Evolutionary conservation across 345 rosid genomes (phyloP).

Genomic region (Hirschfeldia incana): DNA sequence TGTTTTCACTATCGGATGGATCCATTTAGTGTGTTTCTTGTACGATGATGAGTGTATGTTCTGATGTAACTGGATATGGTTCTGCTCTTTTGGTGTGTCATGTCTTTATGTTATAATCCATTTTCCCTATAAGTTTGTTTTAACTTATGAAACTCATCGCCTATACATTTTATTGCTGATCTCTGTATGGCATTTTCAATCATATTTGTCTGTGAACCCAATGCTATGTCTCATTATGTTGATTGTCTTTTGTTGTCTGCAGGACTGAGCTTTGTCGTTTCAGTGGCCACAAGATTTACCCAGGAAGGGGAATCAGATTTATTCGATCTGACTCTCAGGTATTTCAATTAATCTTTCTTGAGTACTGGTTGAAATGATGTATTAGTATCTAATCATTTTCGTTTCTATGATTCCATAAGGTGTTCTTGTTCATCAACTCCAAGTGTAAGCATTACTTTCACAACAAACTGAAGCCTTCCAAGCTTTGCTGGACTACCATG

Average conservation of each 20-base stretch:
- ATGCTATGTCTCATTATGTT: not conserved
- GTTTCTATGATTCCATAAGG: conserved; percentile 42
- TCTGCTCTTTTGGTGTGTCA: not conserved
- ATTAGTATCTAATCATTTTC: not conserved
- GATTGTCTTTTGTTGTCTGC: not conserved
- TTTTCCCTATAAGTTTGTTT: not conserved
- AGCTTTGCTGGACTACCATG: conserved; percentile 87
- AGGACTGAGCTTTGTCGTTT: conserved; percentile 47
- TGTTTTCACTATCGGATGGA: not conserved
- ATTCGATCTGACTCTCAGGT: conserved; percentile 47
- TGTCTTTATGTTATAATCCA: not conserved
- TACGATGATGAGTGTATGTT: not conserved
- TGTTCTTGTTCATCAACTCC: conserved; percentile 82
- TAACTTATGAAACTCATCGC: not conserved
- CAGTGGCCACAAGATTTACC: conserved; percentile 46
- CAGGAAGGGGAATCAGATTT: conserved; percentile 43
- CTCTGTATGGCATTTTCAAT: not conserved
- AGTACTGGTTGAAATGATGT: not conserved
- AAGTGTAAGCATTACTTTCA: conserved; percentile 96
- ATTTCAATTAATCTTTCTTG: not conserved
- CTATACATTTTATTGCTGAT: not conserved
- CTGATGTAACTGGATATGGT: conserved; percentile 12
- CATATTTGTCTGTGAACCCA: not conserved
- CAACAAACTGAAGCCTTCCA: conserved; percentile 87
- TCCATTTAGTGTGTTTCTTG: not conserved